A percentile compares a stretch with the other conserved stretches of the same genome.
Evolutionary conservation across 257 asterid genomes (phyloP).

Genomic region (Orobanche coerulescens): DNA sequence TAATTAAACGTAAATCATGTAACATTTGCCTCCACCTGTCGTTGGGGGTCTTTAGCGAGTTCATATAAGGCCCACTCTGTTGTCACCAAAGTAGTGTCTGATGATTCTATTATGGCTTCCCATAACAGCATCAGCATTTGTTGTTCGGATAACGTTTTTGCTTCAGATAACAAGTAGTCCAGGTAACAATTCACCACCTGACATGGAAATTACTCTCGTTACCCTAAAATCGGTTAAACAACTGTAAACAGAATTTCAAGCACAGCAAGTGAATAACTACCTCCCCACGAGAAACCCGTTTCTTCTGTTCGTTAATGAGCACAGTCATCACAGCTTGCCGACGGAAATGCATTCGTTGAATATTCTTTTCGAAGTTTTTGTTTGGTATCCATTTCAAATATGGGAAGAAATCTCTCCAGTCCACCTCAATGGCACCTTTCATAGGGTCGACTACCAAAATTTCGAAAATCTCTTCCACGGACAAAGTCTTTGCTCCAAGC

Average conservation of each 20-base stretch:
- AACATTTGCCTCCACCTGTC: constrained; percentile 34
- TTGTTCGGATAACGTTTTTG: constrained; percentile 41
- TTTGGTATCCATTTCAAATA: constrained; percentile 59
- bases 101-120: constrained; percentile 67
- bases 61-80: constrained; percentile 79
- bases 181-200: constrained; percentile 49
- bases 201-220: neutral
- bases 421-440: constrained; percentile 74
- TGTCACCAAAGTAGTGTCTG: constrained; percentile 53
- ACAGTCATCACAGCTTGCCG: constrained; percentile 43
- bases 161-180: constrained; percentile 46
- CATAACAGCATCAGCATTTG: constrained; percentile 47
- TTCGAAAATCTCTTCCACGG: constrained; percentile 40
- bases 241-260: neutral
- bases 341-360: constrained; percentile 31
- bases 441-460: constrained; percentile 44
- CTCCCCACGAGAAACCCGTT: constrained; percentile 43
- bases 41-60: constrained; percentile 49
- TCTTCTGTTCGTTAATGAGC: constrained; percentile 37
- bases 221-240: neutral
- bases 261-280: constrained; percentile 20
- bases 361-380: constrained; percentile 38
- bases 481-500: constrained; percentile 32
- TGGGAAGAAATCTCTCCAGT: constrained; percentile 76
- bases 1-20: neutral